A percentile compares a stretch with the other conserved stretches of the same genome.
Conservation (phyloP, 495 filamentous ascomycete species). For the Extremus antarcticus region DNA sequence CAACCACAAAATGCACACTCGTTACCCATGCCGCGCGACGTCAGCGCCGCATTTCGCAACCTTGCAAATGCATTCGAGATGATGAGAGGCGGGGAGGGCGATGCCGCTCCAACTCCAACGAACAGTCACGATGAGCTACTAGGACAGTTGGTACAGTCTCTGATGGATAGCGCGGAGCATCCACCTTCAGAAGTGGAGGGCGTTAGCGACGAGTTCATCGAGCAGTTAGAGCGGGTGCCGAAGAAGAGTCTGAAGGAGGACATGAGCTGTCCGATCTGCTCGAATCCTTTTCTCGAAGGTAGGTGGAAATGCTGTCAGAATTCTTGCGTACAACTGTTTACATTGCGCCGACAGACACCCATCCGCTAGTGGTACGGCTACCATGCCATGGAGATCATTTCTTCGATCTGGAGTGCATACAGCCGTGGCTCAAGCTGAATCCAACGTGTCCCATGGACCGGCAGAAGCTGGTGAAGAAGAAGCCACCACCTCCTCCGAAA, state of each 20-base stretch:
- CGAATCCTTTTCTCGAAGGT: slow-evolving; percentile 70
- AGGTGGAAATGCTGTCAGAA: slow-evolving; percentile 23
- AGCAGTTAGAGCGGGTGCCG: slow-evolving; percentile 70
- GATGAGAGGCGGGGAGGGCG: slow-evolving; percentile 26
- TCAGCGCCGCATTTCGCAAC: slow-evolving; percentile 50
- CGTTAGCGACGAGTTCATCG: slow-evolving; percentile 69
- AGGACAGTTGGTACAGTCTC: slow-evolving; percentile 45
- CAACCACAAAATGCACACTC: slow-evolving; percentile 49
- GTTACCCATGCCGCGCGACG: slow-evolving; percentile 60
- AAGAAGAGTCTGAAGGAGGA: slow-evolving; percentile 53
- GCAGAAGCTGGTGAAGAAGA: slow-evolving; percentile 65
- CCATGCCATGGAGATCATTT: slow-evolving; percentile 72
- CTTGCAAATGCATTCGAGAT: slow-evolving; percentile 48
- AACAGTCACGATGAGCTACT: slow-evolving; percentile 41
- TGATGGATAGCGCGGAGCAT: slow-evolving; percentile 52
- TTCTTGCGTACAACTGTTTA: no score
- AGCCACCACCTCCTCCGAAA: slow-evolving; percentile 41
- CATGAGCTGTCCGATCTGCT: slow-evolving; percentile 79
- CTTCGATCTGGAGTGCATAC: slow-evolving; percentile 92
- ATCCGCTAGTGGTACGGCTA: slow-evolving; percentile 76
- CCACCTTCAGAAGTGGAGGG: slow-evolving; percentile 62
- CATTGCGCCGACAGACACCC: slow-evolving; percentile 11
- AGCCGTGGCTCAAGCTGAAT: slow-evolving; percentile 80
- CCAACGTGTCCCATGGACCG: slow-evolving; percentile 84
- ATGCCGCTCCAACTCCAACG: slow-evolving; percentile 3